Base-by-base conservation (phyloP, 805 yeast species). In the Clavispora asparagi region DNA sequence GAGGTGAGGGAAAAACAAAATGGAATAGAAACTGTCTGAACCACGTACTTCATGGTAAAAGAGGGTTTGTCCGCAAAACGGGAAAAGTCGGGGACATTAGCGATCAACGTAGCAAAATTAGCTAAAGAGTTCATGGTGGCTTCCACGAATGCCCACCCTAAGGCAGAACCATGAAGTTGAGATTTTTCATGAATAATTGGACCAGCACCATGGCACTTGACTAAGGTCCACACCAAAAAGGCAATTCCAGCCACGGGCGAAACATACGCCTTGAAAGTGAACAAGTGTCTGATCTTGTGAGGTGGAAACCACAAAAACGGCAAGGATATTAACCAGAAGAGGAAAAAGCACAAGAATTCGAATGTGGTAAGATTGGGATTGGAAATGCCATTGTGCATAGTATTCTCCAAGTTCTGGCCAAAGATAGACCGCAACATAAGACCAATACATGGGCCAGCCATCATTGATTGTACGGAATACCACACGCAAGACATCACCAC, bases 61-160 rank as follows among this genome's bases (percentile, higher is more conserved):
- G 70, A 58, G 9, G 72, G 70, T 47, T 60, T 66, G 52, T 73
- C 77, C 9, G 95, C 85, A 67, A 88, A 84, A 64, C 97, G 79
- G 25, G 95, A 77, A 65, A 89, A 89, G 71, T 89, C 97, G 1
- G 96, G 95, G 13, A 94, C 87, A 67, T 89, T 89, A 44, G 85
- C 78, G 59, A 90, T 85, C 58, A 89, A 75, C n/a, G 96, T 85
- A 6, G 95, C 94, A 60, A 89, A 89, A 67, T 88, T 89, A 26
- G 95, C 87, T 51, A 89, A 68, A 17, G 90, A 76, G 65, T 82
- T 84, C 95, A 90, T 86, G 29, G 82, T 73, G 6, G 92, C 79
- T 55, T 76, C 75, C 44, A 89, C 78, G 60, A 88, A 89, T 0
- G 87, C 88, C 97, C 97, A 90, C 25, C 79, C 89, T 52, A 83